A percentile compares a stretch with the other conserved stretches of the same genome.
phyloP scores from a whole-genome alignment of 352 stramenopile species.

The Peronospora farinosa region DNA sequence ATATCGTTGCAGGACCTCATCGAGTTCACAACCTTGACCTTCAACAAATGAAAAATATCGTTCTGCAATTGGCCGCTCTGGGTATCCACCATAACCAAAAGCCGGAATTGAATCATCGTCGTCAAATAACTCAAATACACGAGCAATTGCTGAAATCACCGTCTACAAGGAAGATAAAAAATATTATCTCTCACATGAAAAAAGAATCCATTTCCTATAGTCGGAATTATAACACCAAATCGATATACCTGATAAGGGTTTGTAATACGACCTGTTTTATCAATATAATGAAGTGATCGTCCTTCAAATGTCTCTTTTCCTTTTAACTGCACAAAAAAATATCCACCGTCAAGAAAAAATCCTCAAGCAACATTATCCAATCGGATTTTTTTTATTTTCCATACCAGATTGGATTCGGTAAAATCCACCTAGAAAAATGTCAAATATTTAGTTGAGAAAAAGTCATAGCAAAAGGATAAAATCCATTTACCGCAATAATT shows the following conservation, averaged over 20 bases:
- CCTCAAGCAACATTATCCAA: neutral
- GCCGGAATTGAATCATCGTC: conserved; percentile 71
- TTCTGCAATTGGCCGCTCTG: conserved; percentile 17
- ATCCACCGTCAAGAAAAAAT: too few relatives aligned
- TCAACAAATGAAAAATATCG: conserved; percentile 52
- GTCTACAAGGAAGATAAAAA: conserved; percentile 25
- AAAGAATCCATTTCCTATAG: neutral
- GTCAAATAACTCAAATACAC: conserved; percentile 69
- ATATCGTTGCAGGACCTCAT: conserved; percentile 57
- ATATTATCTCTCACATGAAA: neutral
- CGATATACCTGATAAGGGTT: conserved; percentile 55
- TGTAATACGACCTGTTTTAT: conserved; percentile 37
- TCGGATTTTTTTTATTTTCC: neutral
- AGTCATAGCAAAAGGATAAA: neutral
- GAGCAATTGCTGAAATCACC: conserved; percentile 69
- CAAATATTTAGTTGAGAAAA: neutral
- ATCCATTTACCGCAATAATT: conserved; percentile 37
- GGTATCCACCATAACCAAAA: conserved; percentile 58
- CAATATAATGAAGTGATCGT: conserved; percentile 61
- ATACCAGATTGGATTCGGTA: conserved; percentile 64
- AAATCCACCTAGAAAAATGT: conserved; percentile 33
- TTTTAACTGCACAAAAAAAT: conserved; percentile 18
- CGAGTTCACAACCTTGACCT: conserved; percentile 37
- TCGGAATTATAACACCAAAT: neutral
- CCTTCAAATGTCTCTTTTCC: conserved; percentile 61